These are phyloP conservation scores for Vicia faba DNA, from an alignment of 306 rosid genomes.

Conservation along the genomic window DNA sequence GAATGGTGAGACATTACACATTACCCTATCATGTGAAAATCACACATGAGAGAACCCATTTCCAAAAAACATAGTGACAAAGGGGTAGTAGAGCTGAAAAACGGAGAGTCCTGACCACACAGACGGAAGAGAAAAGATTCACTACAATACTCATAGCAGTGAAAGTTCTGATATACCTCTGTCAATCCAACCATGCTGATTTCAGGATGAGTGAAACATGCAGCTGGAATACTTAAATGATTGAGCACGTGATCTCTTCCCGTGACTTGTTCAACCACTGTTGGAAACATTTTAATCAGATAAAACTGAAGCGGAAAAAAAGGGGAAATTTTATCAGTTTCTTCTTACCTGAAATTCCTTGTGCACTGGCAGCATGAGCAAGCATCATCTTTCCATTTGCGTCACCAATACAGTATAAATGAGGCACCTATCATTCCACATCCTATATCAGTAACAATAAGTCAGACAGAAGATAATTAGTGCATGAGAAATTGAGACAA, in stretches of 20 bases:
- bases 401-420: conserved; percentile 89
- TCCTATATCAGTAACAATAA: conserved; percentile 39
- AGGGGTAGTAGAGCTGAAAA: conserved; percentile 12
- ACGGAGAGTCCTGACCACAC: conserved; percentile 12
- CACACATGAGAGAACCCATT: too few relatives aligned
- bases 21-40: too few relatives aligned
- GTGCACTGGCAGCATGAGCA: conserved; percentile 99
- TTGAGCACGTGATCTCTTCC: conserved; percentile 94
- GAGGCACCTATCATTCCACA: conserved; percentile 70
- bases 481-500: conserved; percentile 35
- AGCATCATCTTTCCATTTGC: conserved; percentile 99
- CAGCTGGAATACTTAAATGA: conserved; percentile 94
- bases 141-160: background rate
- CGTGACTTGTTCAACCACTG: conserved; percentile 96
- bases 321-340: conserved; percentile 24
- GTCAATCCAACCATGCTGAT: conserved; percentile 97
- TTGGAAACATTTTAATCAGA: background rate
- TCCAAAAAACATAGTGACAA: conserved; percentile 5
- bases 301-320: conserved; percentile 20
- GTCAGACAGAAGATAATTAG: conserved; percentile 16
- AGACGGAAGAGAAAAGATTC: conserved; percentile 14
- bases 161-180: conserved; percentile 55
- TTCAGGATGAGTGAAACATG: conserved; percentile 97
- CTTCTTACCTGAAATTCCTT: conserved; percentile 83
- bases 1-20: too few relatives aligned